Conservation (phyloP, 768 basidiomycete species). For the Pulveroboletus sp. region DNA sequence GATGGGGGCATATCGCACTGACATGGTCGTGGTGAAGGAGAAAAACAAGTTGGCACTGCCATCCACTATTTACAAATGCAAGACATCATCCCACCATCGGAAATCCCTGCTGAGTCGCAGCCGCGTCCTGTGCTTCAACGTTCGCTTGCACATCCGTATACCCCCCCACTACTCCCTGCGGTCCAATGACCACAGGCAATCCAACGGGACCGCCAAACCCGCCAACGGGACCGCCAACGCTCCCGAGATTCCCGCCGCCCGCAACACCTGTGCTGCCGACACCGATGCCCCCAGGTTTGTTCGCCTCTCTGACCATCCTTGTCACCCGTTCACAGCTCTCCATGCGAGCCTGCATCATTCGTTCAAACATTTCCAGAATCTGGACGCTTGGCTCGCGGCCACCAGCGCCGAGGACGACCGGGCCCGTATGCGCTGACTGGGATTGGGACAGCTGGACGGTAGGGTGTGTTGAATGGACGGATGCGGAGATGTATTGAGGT, state of each 20-base stretch:
- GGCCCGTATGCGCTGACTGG: conserved; percentile 17
- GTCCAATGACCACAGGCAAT: conserved; percentile 18
- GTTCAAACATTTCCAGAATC: conserved; percentile 65
- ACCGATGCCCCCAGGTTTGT: conserved; percentile 19
- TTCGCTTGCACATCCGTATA: conserved; percentile 13
- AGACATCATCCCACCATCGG: conserved; percentile 13
- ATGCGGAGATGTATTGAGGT: conserved; percentile 8
- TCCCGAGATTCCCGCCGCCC: conserved; percentile 16
- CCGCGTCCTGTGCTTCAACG: conserved; percentile 4
- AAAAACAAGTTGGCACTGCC: conserved; percentile 8
- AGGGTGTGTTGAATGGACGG: conserved; percentile 10
- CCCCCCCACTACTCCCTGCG: conserved; percentile 18
- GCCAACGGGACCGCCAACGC: conserved; percentile 28
- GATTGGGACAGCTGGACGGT: conserved; percentile 9
- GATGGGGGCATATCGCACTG: conserved; percentile 67
- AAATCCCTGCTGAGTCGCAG: conserved; percentile 22
- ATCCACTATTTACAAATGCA: not conserved
- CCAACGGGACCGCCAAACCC: conserved; percentile 30
- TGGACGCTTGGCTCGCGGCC: conserved; percentile 43
- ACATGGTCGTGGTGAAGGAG: conserved; percentile 31
- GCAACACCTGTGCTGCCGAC: conserved; percentile 4
- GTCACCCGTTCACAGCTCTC: conserved; percentile 72
- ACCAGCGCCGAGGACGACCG: conserved; percentile 29
- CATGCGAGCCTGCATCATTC: conserved; percentile 71
- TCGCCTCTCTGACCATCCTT: conserved; percentile 45